Percentiles rank a stretch among this genome's conserved stretches.
Evolutionary conservation across 371 early-diverging fungal genomes (phyloP).

Genomic region (Mucor plumbeus): DNA sequence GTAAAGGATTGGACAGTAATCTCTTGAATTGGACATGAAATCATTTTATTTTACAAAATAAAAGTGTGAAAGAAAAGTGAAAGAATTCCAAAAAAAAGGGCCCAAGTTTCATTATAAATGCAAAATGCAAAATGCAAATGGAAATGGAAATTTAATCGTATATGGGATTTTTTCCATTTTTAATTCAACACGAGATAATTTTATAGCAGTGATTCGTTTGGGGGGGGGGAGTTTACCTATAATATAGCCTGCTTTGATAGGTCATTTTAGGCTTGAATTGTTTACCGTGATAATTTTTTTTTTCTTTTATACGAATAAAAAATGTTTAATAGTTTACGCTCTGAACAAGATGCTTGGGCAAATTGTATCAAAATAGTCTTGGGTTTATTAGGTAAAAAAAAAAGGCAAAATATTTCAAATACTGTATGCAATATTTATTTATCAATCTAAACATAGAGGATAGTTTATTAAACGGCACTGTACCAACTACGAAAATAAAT

Average conservation of each 20-base stretch:
- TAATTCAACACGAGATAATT: conserved; percentile 2
- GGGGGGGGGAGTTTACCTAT: not conserved
- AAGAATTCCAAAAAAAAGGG: not conserved
- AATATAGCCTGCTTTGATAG: not conserved
- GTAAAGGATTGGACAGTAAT: conserved; percentile 1
- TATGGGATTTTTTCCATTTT: conserved; percentile 7
- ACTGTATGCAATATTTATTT: conserved; percentile 10
- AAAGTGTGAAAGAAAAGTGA: conserved; percentile 3
- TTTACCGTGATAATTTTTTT: conserved; percentile 7
- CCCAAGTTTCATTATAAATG: not conserved
- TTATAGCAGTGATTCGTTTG: not conserved
- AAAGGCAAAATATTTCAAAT: not conserved
- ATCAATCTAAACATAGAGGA: conserved; percentile 37
- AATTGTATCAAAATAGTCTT: conserved; percentile 42
- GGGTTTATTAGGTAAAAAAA: conserved; percentile 40
- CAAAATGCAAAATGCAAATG: too few species aligned
- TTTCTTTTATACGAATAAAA: not conserved
- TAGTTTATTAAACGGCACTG: conserved; percentile 27
- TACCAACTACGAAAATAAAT: conserved; percentile 14
- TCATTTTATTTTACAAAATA: not conserved
- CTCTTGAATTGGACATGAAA: not conserved
- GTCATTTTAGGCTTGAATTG: not conserved
- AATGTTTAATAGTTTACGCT: conserved; percentile 33
- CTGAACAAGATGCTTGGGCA: conserved; percentile 46
- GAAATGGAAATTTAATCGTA: not conserved